These are phyloP conservation scores for Plasmodium gonderi DNA, from an alignment of 169 alveolate genomes.

Conservation along the genomic window DNA sequence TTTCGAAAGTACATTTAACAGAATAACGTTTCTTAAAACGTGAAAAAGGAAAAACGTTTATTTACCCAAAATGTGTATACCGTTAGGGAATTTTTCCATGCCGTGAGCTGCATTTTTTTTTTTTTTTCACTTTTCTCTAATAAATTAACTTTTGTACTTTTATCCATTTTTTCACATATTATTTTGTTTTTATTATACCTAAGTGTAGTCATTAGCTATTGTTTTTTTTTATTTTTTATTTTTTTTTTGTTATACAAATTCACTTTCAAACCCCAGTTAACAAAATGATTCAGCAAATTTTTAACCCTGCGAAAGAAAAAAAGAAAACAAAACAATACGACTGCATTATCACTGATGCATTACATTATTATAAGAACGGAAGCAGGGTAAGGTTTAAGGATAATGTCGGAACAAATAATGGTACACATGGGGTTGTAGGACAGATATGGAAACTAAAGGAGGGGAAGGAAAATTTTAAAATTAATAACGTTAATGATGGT, in stretches of 20 bases:
- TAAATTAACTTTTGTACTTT: background rate
- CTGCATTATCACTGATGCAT: slow-evolving; percentile 5
- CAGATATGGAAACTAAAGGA: background rate
- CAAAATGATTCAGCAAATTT: slow-evolving; percentile 12
- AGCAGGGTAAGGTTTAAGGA: background rate
- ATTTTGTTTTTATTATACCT: background rate
- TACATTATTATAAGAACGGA: slow-evolving; percentile 9
- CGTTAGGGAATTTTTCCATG: background rate
- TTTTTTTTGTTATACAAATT: background rate
- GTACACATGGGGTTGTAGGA: background rate
- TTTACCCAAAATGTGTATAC: background rate
- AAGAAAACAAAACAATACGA: slow-evolving; percentile 21
- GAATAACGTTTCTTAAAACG: background rate
- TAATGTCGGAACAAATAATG: background rate
- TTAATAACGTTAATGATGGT: background rate
- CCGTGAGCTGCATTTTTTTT: background rate
- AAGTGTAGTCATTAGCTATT: background rate
- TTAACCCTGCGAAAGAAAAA: slow-evolving; percentile 2
- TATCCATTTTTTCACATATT: background rate
- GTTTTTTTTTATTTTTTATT: background rate
- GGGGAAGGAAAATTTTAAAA: background rate
- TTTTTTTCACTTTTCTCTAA: background rate
- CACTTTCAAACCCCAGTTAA: background rate
- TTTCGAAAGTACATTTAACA: background rate
- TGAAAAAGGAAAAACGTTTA: background rate